Conservation (phyloP, 192 early-diverging fungal genomes). For the Lunasporangiospora selenospora region DNA sequence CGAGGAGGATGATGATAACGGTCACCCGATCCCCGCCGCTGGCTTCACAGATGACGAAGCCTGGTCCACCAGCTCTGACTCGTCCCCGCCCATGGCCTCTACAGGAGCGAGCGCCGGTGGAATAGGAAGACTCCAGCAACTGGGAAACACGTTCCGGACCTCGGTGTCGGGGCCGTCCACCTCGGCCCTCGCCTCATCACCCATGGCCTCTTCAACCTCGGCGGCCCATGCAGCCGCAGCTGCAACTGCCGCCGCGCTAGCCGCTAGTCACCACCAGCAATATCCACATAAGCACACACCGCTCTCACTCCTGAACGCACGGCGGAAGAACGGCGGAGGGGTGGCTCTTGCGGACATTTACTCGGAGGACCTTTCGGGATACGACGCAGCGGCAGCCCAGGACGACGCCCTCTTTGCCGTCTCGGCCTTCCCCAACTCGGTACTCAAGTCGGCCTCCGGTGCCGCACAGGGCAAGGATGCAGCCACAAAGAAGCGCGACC, state of each 20-base stretch:
- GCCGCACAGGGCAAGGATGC: conserved; percentile 2
- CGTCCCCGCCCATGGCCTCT: conserved; percentile 31
- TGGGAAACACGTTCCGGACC: too few relatives aligned
- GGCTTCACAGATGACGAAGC: conserved; percentile 46
- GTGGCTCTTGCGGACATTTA: conserved; percentile 49
- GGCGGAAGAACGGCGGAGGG: conserved; percentile 36
- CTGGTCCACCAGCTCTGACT: conserved; percentile 45
- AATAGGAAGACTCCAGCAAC: too few relatives aligned
- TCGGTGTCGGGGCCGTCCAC: too few relatives aligned
- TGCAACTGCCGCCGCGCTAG: conserved; percentile 23
- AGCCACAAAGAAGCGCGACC: conserved; percentile 26
- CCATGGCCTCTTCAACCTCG: conserved; percentile 2
- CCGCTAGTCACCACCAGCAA: conserved; percentile 9
- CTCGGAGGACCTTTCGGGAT: conserved; percentile 38
- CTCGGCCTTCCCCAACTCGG: conserved; percentile 38
- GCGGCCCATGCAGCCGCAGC: conserved; percentile 24
- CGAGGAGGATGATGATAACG: conserved; percentile 71
- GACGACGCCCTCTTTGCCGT: too few relatives aligned
- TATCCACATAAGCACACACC: too few relatives aligned
- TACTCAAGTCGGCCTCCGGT: conserved; percentile 10
- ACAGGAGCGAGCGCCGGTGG: conserved; percentile 20
- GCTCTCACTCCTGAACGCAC: not conserved
- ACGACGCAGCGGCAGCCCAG: conserved; percentile 32
- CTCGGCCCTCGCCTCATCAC: too few relatives aligned
- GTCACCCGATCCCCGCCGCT: conserved; percentile 8